Evolutionary conservation across 768 basidiomycete species (phyloP), one percentile per base, ranked within the genome.

Genomic region (Boletus pseudopeckii): DNA sequence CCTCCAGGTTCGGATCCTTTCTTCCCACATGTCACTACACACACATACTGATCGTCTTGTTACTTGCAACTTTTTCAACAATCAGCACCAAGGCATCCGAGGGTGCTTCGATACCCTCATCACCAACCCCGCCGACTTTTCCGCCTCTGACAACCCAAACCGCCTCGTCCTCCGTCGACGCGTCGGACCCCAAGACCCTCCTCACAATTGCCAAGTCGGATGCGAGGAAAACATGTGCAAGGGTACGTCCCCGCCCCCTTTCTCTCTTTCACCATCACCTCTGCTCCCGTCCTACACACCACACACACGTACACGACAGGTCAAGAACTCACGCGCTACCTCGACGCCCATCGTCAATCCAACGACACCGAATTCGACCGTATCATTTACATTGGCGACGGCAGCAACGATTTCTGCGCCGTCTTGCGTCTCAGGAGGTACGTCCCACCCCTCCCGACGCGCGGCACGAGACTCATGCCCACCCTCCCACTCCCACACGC

Each of bases 141-240:
- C 84, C 30, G 65, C 72, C 1, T 78, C 56, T 84, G 78, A 83
- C 18, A 62, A 74, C 7, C 80, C 64, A 1, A 84, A 89, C 34
- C 75, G 89, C 7, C 83, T 98, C 50, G 82, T 85, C 52, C 73
- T 99, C 44, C 78, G 81, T 30, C 80, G 95, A 14, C 79, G 88
- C 41, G 76, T 98, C 40, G 87, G 86, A 54, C 90, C 91, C 11
- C 60, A 73, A 20, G 90, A 83, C 1, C 84, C 84, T 2, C 92
- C 92, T 54, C 97, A 98, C 69, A 67, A 64, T 7, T 99, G 97
- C 72, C 75, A 75, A 41, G 79, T 96, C 48, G 96, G 96, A 7
- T 99, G 97, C 75, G 85, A 86, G 52, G 82, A 86, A 14, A 98
- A 99, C 76, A 97, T 99, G 95, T 99, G 97, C 78, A 99, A 99